phyloP scores from a whole-genome alignment of 169 alveolate genomes.

The Eimeria acervulina region DNA sequence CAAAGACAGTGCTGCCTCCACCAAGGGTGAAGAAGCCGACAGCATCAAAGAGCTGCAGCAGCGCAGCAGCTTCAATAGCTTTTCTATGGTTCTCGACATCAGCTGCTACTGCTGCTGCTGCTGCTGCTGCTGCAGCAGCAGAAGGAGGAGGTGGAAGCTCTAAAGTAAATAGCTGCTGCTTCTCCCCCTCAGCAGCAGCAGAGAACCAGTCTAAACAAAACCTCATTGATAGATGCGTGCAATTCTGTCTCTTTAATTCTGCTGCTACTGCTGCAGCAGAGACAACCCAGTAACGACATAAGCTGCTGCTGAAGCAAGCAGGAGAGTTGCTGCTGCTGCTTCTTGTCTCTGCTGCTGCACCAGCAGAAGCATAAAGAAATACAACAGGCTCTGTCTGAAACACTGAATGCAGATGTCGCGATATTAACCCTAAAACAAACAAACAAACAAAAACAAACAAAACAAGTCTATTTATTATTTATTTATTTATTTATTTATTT shows the following conservation, averaged over 20 bases:
- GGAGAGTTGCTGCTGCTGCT: conserved; percentile 11
- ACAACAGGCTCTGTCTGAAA: conserved; percentile 37
- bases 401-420: conserved; percentile 30
- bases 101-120: neutral
- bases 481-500: no score
- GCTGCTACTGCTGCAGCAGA: conserved; percentile 55
- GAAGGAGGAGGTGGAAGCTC: neutral
- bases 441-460: no score
- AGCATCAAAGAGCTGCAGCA: conserved; percentile 39
- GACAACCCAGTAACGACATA: neutral
- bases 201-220: conserved; percentile 4
- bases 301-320: conserved; percentile 18
- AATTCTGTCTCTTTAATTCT: neutral
- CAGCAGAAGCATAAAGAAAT: neutral
- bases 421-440: conserved; percentile 38
- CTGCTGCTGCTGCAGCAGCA: neutral
- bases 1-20: conserved; percentile 43
- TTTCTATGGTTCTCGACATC: neutral
- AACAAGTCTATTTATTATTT: no score
- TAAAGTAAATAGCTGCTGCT: neutral
- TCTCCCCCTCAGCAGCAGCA: neutral
- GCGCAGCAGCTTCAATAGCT: neutral
- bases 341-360: no score
- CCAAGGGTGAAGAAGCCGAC: neutral
- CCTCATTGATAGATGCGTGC: neutral